Base-by-base conservation (phyloP, 2,329 filamentous ascomycete species). In the Trichoderma aggressivum region DNA sequence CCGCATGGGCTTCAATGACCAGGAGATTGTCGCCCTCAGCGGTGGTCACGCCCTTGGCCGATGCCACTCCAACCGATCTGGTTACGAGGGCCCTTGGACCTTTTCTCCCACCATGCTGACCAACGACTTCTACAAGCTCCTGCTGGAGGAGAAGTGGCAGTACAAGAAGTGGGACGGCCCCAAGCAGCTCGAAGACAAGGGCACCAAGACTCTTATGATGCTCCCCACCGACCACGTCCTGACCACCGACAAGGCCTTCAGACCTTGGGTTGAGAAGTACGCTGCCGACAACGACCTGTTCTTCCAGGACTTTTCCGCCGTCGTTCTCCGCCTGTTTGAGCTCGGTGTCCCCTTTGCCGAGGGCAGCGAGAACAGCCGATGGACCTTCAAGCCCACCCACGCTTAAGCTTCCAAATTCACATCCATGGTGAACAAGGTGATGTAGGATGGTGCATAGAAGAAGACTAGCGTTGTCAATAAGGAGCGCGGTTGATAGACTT, bases 1-100 rank as follows among this genome's bases (percentile, higher is more conserved):
- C 82, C 94, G 95, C 80, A 98, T 98, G 95, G 95, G 95, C 76
- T 98, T 98, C 88, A 92, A 96, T 82, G 95, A 99, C 84, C 92
- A 92, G 79, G 94, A 98, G 84, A 98, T 98, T 80, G 95, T 98
- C 59, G 96, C 95, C 34, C 88, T 98, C 67, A 87, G 87, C 28
- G 94, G 94, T 76, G 94, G 92, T 62, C 94, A 97, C 84, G 92
- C 93, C 67, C 88, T 97, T 47, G 94, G 94, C 74, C 93, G 94
- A 75, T 97, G 92, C 86, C 96, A 98, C 87, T 86, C 90, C 10
- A 92, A 96, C 83, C 93, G 95, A 80, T 94, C 90, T 74, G 95
- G 95, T 74, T 98, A 89, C 82, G 88, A 92, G 2, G 96, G 96
- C 1, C 94, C 94, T 69, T 97, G 94, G 94, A 94, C 93, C 75